phyloP scores from a whole-genome alignment of 129 eudicot genomes.

The Logfia minima region DNA sequence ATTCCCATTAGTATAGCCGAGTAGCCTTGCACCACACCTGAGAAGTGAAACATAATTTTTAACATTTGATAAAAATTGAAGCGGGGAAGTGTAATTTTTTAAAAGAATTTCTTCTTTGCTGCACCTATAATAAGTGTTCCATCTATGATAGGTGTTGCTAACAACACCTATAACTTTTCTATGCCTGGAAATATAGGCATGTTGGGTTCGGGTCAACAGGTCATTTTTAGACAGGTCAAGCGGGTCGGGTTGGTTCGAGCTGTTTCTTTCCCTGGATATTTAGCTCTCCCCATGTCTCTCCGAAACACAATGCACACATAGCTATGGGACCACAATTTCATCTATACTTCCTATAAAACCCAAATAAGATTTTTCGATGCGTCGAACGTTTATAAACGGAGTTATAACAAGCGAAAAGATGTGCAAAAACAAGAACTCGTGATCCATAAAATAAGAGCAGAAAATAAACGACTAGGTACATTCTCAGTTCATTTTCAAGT shows the following conservation, averaged over 20 bases:
- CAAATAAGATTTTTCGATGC: not conserved
- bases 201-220: no score
- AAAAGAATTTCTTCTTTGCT: no score
- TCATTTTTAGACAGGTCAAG: no score
- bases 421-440: conserved; percentile 16
- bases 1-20: conserved; percentile 62
- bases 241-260: no score
- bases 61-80: not conserved
- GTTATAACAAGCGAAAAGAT: not conserved
- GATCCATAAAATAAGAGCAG: conserved; percentile 7
- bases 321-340: no score
- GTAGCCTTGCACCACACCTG: conserved; percentile 63
- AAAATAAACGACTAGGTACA: conserved; percentile 24
- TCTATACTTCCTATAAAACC: not conserved
- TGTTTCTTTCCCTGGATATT: no score
- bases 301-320: no score
- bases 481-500: conserved; percentile 20
- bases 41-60: not conserved
- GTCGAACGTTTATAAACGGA: not conserved
- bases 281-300: no score
- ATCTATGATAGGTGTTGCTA: no score
- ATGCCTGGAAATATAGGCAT: no score
- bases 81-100: not conserved
- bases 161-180: no score
- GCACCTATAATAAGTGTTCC: no score